Evolutionary conservation across 2,329 filamentous ascomycete genomes (phyloP), one percentile per base, ranked within the genome.

Genomic region (Aureobasidium namibiae): DNA sequence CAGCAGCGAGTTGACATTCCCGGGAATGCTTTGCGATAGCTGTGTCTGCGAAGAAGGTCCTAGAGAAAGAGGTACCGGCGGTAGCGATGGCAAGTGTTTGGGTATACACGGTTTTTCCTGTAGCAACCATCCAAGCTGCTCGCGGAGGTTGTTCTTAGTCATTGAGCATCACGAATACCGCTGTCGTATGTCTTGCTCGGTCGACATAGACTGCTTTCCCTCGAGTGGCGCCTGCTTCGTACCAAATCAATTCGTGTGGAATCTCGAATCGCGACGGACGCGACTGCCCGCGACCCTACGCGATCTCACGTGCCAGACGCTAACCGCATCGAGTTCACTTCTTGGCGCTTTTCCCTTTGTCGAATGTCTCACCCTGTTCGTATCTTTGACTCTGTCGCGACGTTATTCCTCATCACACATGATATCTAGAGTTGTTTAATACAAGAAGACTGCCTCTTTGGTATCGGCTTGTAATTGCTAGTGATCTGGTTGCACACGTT

Each of bases 111-210:
- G 75, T 66, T 75, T 77, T 61, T 70, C 70, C 63, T 66, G 67
- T 59, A 78, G 66, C 67, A 80, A 70, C 78, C 78, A 80, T 62
- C 70, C 70, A 62, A 80, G 69, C 64, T 80, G 77, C 66, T 73
- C 72, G 61, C 67, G 69, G 62, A 80, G 68, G 63, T 80, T 80
- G 67, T 80, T 73, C 65, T 67, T 67, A 72, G 77, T 78, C 77
- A 79, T 79, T 61, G 60, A 65, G 41, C 62, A 62, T 65, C 57
- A 52, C 44, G 54, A 42, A 31, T 41, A 36, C 11, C 38, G n/a
- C 6, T 44, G 23, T 41, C 23, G 29, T 33, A 7, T 18, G 31
- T 45, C 14, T 41, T 41, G 18, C 29, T 44, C 52, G 14, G 5
- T 33, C 54, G 31, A 58, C n/a, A 49, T 56, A 33, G 23, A 24